A percentile compares a stretch with the other conserved stretches of the same genome.
These are phyloP conservation scores for Saccharomyces hybrid DNA, from an alignment of 1,139 yeast species.

Conservation along the genomic window DNA sequence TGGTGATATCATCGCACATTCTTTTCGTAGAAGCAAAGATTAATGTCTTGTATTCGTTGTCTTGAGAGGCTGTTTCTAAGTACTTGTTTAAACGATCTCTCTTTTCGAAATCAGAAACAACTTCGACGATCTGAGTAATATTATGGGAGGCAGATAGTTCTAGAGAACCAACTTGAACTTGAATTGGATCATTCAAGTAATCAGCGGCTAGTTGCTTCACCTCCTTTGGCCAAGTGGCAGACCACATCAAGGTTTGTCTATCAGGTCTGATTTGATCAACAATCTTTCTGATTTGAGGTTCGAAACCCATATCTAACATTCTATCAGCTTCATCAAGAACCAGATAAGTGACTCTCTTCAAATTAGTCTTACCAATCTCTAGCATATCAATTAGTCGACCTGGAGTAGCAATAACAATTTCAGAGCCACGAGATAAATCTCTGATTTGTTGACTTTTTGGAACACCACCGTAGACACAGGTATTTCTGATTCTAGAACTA, in stretches of 20 bases:
- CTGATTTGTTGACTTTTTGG: slow-evolving; percentile 97
- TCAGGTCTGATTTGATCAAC: slow-evolving; percentile 95
- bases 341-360: slow-evolving; percentile 91
- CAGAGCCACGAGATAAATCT: slow-evolving; percentile 91
- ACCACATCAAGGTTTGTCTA: slow-evolving; percentile 98
- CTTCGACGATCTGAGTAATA: slow-evolving; percentile 89
- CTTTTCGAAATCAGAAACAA: slow-evolving; percentile 85
- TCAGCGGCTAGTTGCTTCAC: slow-evolving; percentile 90
- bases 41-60: slow-evolving; percentile 68
- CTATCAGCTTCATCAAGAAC: slow-evolving; percentile 96
- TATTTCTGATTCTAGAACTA: slow-evolving; percentile 88
- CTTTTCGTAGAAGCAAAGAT: slow-evolving; percentile 94
- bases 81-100: slow-evolving; percentile 83
- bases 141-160: slow-evolving; percentile 96
- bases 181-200: slow-evolving; percentile 86
- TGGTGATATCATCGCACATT: slow-evolving; percentile 92
- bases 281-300: slow-evolving; percentile 91
- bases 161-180: slow-evolving; percentile 92
- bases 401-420: slow-evolving; percentile 93
- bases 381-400: slow-evolving; percentile 98
- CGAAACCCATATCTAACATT: slow-evolving; percentile 97
- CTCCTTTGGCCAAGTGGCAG: slow-evolving; percentile 99
- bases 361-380: slow-evolving; percentile 89
- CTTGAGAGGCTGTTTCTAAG: slow-evolving; percentile 76
- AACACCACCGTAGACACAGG: slow-evolving; percentile 99